Conservation (phyloP, 495 filamentous ascomycete genomes). For the Hyaloscypha bicolor region DNA sequence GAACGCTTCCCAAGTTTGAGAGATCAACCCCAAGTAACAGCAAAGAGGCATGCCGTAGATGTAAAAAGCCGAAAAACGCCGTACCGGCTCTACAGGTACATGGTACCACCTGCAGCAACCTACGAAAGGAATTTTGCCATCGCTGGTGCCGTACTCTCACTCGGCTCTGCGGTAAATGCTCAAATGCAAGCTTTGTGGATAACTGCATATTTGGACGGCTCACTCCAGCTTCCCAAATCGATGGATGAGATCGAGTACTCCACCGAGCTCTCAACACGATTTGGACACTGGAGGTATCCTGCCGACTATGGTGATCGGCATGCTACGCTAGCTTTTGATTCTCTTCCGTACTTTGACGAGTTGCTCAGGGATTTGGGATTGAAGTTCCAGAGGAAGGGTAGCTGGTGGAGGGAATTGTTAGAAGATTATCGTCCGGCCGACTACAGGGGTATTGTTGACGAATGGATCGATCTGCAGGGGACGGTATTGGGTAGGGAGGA, state of each 20-base stretch:
- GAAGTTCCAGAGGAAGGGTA: slow-evolving; percentile 21
- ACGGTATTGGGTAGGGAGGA: background rate
- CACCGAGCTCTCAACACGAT: slow-evolving; percentile 39
- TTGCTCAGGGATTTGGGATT: slow-evolving; percentile 26
- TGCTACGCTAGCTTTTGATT: slow-evolving; percentile 77
- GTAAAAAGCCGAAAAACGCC: slow-evolving; percentile 44
- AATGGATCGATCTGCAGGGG: slow-evolving; percentile 43
- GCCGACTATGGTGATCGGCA: slow-evolving; percentile 61
- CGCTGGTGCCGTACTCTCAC: slow-evolving; percentile 63
- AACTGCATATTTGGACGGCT: slow-evolving; percentile 56
- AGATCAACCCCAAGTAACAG: slow-evolving; percentile 47
- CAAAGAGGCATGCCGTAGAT: slow-evolving; percentile 45
- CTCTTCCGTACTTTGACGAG: slow-evolving; percentile 71
- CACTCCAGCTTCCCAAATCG: slow-evolving; percentile 24
- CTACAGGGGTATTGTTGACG: slow-evolving; percentile 60
- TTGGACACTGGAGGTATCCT: slow-evolving; percentile 69
- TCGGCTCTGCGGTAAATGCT: slow-evolving; percentile 62
- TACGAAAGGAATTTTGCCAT: slow-evolving; percentile 65
- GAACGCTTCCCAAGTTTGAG: slow-evolving; percentile 64
- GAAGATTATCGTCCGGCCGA: slow-evolving; percentile 61
- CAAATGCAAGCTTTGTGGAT: slow-evolving; percentile 77
- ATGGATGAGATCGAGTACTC: slow-evolving; percentile 6
- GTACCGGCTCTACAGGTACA: slow-evolving; percentile 64
- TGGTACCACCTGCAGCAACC: slow-evolving; percentile 60
- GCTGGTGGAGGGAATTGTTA: slow-evolving; percentile 49